These are phyloP conservation scores for Candida berthetii DNA, from an alignment of 805 yeast genomes.

Conservation along the genomic window DNA sequence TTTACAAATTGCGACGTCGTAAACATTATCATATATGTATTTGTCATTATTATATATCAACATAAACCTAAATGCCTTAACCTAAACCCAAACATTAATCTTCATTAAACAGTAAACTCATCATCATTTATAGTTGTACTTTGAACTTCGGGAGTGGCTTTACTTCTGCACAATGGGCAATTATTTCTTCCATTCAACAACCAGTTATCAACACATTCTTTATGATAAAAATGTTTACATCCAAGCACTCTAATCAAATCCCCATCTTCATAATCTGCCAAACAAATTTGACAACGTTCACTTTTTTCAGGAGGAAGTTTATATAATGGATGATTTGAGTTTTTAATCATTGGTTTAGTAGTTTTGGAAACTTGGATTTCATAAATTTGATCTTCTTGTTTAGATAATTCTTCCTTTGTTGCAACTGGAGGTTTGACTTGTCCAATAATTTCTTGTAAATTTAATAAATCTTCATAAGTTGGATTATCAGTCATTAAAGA, in stretches of 20 bases:
- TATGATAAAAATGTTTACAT: slow-evolving; percentile 50
- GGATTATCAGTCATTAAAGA: slow-evolving; percentile 41
- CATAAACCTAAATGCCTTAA: too few species aligned
- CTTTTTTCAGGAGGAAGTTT: not conserved
- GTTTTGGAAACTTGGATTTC: slow-evolving; percentile 9
- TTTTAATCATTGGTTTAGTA: slow-evolving; percentile 1
- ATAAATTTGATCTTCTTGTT: slow-evolving; percentile 28
- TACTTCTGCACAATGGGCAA: slow-evolving; percentile 52
- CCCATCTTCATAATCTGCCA: slow-evolving; percentile 37
- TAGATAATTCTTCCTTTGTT: slow-evolving; percentile 30
- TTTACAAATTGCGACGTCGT: too few species aligned
- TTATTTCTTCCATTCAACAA: slow-evolving; percentile 43
- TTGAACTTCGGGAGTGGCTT: slow-evolving; percentile 19
- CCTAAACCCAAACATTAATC: too few species aligned
- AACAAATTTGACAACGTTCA: slow-evolving; percentile 42
- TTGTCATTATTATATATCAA: too few species aligned
- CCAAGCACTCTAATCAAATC: slow-evolving; percentile 37
- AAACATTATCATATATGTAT: too few species aligned
- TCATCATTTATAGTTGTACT: too few species aligned
- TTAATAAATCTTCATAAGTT: slow-evolving; percentile 42
- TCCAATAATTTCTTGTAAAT: slow-evolving; percentile 41
- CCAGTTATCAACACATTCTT: slow-evolving; percentile 55
- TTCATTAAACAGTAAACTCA: too few species aligned
- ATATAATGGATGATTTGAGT: not conserved
- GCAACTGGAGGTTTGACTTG: slow-evolving; percentile 39